A percentile compares a stretch with the other conserved stretches of the same genome.
These are phyloP conservation scores for Rubia occidens DNA, from an alignment of 305 asterid genomes.

Conservation along the genomic window DNA sequence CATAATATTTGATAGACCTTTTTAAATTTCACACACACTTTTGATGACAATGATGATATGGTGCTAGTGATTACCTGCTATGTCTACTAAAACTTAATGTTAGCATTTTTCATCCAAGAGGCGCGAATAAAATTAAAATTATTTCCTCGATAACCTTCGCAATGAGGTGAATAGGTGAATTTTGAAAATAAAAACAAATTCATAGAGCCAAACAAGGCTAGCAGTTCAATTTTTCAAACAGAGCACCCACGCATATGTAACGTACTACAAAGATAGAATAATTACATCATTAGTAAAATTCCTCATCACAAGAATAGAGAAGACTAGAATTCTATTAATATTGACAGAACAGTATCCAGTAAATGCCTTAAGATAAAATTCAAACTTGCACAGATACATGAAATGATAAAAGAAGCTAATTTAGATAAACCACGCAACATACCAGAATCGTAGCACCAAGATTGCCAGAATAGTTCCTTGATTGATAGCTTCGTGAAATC, in stretches of 20 bases:
- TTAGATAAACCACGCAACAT: slow-evolving; percentile 7
- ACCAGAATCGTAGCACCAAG: slow-evolving; percentile 75
- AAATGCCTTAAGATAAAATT: background rate
- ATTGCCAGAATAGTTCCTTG: slow-evolving; percentile 77
- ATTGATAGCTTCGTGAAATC: slow-evolving; percentile 82
- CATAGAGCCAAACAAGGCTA: background rate
- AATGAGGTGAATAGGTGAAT: background rate
- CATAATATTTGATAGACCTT: background rate
- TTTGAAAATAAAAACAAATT: no score
- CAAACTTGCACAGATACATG: background rate
- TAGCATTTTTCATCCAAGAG: background rate
- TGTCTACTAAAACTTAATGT: background rate
- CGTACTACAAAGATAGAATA: background rate
- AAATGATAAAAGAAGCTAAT: background rate
- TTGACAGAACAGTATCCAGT: background rate
- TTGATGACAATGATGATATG: background rate
- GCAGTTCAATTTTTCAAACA: slow-evolving; percentile 7
- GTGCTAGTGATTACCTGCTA: background rate
- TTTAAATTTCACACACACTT: background rate
- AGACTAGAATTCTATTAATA: background rate
- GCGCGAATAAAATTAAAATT: background rate
- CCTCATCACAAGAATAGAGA: background rate
- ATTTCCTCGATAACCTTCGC: background rate
- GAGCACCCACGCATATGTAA: background rate
- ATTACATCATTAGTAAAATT: background rate